A percentile compares a stretch with the other conserved stretches of the same genome.
phyloP scores from a whole-genome alignment of 495 filamentous ascomycete genomes.

The Pseudomonodictys pantanalensis region DNA sequence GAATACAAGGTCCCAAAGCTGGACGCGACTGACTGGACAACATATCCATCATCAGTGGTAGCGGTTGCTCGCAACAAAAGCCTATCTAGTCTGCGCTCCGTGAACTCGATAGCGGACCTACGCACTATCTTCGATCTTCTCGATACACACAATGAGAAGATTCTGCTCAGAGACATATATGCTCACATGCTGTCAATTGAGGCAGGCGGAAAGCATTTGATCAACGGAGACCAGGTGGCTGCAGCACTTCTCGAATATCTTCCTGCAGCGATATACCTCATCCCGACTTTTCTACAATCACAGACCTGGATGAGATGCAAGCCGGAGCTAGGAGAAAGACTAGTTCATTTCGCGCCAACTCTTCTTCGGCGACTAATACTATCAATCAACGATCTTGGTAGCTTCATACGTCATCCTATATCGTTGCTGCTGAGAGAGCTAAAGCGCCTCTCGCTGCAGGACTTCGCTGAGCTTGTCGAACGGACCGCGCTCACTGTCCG shows the following conservation, averaged over 20 bases:
- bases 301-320: slow-evolving; percentile 25
- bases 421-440: slow-evolving; percentile 38
- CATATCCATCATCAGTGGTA: slow-evolving; percentile 33
- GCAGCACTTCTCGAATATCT: slow-evolving; percentile 10
- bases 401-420: slow-evolving; percentile 46
- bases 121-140: slow-evolving; percentile 1
- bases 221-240: not conserved
- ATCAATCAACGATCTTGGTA: slow-evolving; percentile 37
- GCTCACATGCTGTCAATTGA: slow-evolving; percentile 4
- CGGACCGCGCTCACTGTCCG: slow-evolving; percentile 45
- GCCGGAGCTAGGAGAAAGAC: slow-evolving; percentile 15
- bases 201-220: not conserved
- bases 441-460: slow-evolving; percentile 32
- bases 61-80: slow-evolving; percentile 38
- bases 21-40: slow-evolving; percentile 37
- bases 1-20: slow-evolving; percentile 45
- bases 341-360: slow-evolving; percentile 21
- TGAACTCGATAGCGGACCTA: slow-evolving; percentile 3
- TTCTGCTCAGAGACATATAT: slow-evolving; percentile 1
- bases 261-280: slow-evolving; percentile 7
- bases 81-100: slow-evolving; percentile 11
- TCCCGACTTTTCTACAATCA: slow-evolving; percentile 31
- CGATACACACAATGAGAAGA: slow-evolving; percentile 8
- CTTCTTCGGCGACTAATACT: slow-evolving; percentile 40
- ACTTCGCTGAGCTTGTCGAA: slow-evolving; percentile 42